Base-by-base conservation (phyloP, 768 basidiomycete species). In the Mycena polygramma region DNA sequence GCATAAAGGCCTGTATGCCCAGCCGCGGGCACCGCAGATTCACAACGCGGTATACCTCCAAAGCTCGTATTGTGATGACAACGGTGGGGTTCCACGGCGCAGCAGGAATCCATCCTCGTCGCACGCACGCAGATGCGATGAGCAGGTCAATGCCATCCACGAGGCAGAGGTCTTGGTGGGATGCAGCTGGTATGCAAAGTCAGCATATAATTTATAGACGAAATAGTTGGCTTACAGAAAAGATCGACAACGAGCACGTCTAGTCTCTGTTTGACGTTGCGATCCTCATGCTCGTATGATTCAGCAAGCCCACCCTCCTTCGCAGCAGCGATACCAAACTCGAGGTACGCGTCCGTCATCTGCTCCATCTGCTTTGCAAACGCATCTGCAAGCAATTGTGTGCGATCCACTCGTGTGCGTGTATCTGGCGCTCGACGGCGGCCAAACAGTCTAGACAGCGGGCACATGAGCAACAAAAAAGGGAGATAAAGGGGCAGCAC, bases 1-100 rank as follows among this genome's bases (percentile, higher is more conserved):
- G 73, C 7, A 77, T 63, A 24, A 70, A 74, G 1, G 74, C 68
- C 48, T 79, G 73, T 13, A 76, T 71, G 4, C 73, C 73, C 10
- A 74, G 69, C 22, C 70, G 73, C 1, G 75, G 78, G 26, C 63
- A 68, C 13, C 58, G 57, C 0, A 68, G 46, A n/a, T 45, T 66
- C 3, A 36, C 20, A 13, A 72, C 24, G n/a, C 68, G 53, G 39
- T 53, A 74, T 3, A 66, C 9, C 20, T 39, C 39, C 7, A 39
- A 13, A 7, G 39, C 39, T 7, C 39, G 39, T 7, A 39, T 7
- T 7, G 39, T 66, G 46, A 75, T 54, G 7, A 30, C 70, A 11
- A 72, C 60, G 6, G 51, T 39, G 20, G 74, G 66, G 1, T 37
- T 51, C n/a, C 48, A 51, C n/a, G 70, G 73, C 0, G 73, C 63